These are phyloP conservation scores for Allium sativum DNA, from an alignment of 106 monocot species.

Conservation along the genomic window DNA sequence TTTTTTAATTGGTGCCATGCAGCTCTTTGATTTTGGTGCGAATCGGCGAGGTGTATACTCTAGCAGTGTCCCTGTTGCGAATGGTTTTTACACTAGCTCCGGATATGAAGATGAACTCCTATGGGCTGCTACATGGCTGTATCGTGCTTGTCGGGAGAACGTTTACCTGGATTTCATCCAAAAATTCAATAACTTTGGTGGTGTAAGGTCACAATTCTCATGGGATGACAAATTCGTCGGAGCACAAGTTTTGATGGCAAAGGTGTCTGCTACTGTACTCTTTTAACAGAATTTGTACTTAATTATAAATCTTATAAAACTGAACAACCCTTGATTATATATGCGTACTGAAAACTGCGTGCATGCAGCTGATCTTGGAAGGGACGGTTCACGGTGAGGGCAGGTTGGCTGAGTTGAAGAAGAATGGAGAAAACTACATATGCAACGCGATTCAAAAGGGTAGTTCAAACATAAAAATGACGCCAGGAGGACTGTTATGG, in stretches of 20 bases:
- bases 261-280: conserved; percentile 2
- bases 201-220: conserved; percentile 27
- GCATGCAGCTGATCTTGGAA: no score
- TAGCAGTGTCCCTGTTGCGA: conserved; percentile 37
- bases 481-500: no score
- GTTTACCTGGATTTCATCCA: conserved; percentile 22
- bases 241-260: conserved; percentile 31
- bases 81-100: conserved; percentile 43
- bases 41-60: conserved; percentile 35
- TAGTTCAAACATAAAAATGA: no score
- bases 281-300: no score
- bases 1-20: conserved; percentile 11
- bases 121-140: conserved; percentile 62
- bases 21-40: conserved; percentile 60
- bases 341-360: no score
- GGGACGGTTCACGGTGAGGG: no score
- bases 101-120: conserved; percentile 56
- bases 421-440: no score
- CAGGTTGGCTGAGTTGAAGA: no score
- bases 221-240: conserved; percentile 66
- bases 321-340: no score
- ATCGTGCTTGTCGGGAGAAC: conserved; percentile 31
- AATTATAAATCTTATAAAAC: no score
- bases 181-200: conserved; percentile 14
- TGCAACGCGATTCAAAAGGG: no score